Percentiles rank a stretch among this genome's conserved stretches.
Conservation (phyloP, 2,329 filamentous ascomycete genomes). For the Phoma sp. region DNA sequence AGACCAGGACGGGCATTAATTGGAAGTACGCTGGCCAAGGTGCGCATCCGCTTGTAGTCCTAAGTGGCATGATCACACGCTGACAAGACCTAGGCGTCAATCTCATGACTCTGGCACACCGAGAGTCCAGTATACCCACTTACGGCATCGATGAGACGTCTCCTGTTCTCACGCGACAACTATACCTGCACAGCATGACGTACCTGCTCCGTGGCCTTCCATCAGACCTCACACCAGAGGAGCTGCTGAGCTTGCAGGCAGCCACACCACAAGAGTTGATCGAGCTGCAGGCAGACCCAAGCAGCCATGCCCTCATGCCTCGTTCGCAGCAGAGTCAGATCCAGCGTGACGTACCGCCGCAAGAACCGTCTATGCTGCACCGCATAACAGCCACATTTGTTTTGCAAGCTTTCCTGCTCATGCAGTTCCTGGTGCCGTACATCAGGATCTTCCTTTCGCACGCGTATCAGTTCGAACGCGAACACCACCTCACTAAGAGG, state of each 20-base stretch:
- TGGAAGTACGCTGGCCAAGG: constrained; percentile 62
- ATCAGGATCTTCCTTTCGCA: constrained; percentile 60
- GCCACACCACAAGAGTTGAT: constrained; percentile 54
- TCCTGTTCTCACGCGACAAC: constrained; percentile 61
- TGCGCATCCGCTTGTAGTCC: constrained; percentile 23
- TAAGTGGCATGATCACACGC: not conserved
- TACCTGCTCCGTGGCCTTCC: constrained; percentile 71
- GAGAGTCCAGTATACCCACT: constrained; percentile 51
- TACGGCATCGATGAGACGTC: constrained; percentile 43
- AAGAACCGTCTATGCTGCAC: constrained; percentile 61
- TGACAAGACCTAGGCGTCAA: constrained; percentile 50
- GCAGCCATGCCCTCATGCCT: constrained; percentile 25
- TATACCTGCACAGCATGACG: constrained; percentile 68
- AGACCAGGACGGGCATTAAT: constrained; percentile 50
- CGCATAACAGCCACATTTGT: constrained; percentile 63
- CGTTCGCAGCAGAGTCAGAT: constrained; percentile 14
- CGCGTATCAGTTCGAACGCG: constrained; percentile 68
- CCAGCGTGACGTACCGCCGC: constrained; percentile 13
- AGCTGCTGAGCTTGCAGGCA: constrained; percentile 59
- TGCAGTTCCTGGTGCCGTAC: constrained; percentile 68
- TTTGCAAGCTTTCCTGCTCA: constrained; percentile 64
- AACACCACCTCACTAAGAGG: constrained; percentile 68
- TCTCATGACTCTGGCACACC: constrained; percentile 55
- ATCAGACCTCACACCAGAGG: constrained; percentile 61
- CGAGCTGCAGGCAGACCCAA: constrained; percentile 18